These are phyloP conservation scores for Aspergillaceae sp. DNA, from an alignment of 2,329 filamentous ascomycete genomes.

Conservation along the genomic window DNA sequence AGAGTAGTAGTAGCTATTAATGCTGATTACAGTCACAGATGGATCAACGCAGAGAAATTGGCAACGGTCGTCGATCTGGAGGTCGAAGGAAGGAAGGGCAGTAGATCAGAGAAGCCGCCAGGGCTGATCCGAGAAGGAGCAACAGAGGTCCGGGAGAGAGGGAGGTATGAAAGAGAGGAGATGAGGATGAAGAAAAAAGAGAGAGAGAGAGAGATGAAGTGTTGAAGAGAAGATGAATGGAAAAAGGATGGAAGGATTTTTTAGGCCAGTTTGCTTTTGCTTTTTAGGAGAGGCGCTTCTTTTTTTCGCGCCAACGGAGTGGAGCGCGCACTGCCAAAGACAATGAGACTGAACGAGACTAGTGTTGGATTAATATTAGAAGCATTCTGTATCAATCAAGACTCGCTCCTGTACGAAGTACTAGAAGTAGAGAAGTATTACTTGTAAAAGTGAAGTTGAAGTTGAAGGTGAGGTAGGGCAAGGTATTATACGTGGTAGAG, in stretches of 20 bases:
- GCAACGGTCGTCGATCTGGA: background rate
- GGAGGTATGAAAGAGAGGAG: slow-evolving; percentile 1
- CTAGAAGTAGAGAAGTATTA: no score
- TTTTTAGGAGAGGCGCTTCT: background rate
- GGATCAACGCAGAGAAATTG: no score
- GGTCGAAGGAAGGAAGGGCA: background rate
- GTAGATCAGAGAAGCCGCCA: background rate
- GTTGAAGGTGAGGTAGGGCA: no score
- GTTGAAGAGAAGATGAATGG: background rate
- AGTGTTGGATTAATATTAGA: no score
- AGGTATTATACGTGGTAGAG: no score
- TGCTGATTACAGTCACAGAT: no score
- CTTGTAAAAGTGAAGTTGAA: no score
- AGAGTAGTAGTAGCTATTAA: no score
- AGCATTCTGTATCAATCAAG: no score
- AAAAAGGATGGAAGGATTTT: background rate
- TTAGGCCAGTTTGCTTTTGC: background rate
- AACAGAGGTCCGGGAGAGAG: no score
- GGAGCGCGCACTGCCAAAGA: background rate
- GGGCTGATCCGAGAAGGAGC: background rate
- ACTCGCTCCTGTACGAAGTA: no score
- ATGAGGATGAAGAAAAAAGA: slow-evolving; percentile 1
- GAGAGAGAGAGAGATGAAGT: background rate
- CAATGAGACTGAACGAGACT: no score
- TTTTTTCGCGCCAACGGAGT: background rate